Evolutionary conservation across 805 yeast species (phyloP).

Genomic region (Pichia deserticola): DNA sequence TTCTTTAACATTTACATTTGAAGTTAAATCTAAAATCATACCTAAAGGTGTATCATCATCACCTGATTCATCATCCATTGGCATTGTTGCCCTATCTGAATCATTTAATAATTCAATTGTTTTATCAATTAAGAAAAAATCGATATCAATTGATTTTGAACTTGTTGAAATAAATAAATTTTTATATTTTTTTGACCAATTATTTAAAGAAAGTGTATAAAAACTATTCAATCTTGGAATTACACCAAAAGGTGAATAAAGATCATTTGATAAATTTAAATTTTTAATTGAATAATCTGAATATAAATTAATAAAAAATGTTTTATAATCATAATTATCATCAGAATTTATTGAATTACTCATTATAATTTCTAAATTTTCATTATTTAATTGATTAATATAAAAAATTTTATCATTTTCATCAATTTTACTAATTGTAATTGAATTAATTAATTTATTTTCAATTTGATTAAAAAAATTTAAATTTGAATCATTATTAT

Average conservation of each 20-base stretch:
- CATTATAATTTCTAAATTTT: not conserved
- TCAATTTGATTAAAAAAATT: not conserved
- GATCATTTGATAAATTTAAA: slow-evolving; percentile 8
- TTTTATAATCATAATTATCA: not conserved
- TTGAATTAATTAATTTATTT: not conserved
- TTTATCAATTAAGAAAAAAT: slow-evolving; percentile 33
- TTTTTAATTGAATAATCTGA: not conserved
- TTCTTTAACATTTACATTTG: slow-evolving; percentile 35
- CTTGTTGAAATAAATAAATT: slow-evolving; percentile 43
- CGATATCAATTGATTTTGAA: slow-evolving; percentile 58
- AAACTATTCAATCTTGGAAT: slow-evolving; percentile 39
- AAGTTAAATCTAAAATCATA: slow-evolving; percentile 50
- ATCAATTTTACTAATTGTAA: slow-evolving; percentile 6
- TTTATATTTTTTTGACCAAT: slow-evolving; percentile 33
- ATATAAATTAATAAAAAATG: slow-evolving; percentile 6
- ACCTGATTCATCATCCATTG: slow-evolving; percentile 56
- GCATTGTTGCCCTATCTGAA: slow-evolving; percentile 63
- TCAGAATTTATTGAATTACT: slow-evolving; percentile 3
- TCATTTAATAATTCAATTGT: slow-evolving; percentile 54
- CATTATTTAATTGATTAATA: slow-evolving; percentile 1
- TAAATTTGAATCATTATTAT: not conserved
- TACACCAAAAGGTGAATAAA: slow-evolving; percentile 38
- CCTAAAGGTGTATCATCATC: slow-evolving; percentile 72
- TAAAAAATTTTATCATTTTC: slow-evolving; percentile 4
- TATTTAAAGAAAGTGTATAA: slow-evolving; percentile 34